Conservation (phyloP, 768 basidiomycete species). For the Kwoniella sp. region DNA sequence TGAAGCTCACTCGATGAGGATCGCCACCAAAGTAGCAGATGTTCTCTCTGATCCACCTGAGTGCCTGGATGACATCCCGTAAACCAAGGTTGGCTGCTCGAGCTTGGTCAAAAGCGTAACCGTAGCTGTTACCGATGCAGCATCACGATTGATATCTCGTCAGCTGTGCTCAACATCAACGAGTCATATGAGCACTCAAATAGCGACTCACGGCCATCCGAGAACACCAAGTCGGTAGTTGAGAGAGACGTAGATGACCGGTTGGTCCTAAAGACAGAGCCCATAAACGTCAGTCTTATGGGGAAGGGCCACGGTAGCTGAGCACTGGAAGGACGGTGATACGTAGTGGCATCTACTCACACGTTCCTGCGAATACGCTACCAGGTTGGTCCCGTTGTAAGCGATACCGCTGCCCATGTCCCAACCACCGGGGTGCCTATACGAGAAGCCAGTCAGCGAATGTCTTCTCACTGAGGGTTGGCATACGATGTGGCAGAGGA, state of each 20-base stretch:
- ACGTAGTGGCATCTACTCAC: constrained; percentile 11
- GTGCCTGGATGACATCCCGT: constrained; percentile 64
- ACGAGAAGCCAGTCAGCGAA: constrained; percentile 33
- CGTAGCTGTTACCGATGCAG: constrained; percentile 27
- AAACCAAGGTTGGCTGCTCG: constrained; percentile 62
- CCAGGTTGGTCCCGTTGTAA: constrained; percentile 53
- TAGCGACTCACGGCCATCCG: constrained; percentile 57
- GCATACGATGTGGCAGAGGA: not conserved
- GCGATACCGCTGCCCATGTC: constrained; percentile 23
- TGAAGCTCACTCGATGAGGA: constrained; percentile 46
- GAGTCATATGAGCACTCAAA: too few species aligned
- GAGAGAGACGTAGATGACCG: constrained; percentile 62
- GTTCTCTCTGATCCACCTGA: constrained; percentile 69
- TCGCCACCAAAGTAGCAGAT: constrained; percentile 70
- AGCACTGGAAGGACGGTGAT: not conserved
- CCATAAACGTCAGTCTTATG: too few species aligned
- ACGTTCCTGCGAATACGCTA: constrained; percentile 31
- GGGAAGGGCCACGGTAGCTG: too few species aligned
- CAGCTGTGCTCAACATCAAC: not conserved
- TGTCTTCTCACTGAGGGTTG: not conserved
- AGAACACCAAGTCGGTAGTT: constrained; percentile 63
- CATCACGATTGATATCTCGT: not conserved
- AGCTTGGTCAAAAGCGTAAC: constrained; percentile 39
- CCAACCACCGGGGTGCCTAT: constrained; percentile 54
- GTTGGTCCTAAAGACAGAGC: constrained; percentile 54